phyloP scores from a whole-genome alignment of 2,329 filamentous ascomycete genomes.

The Fusarium penzigii region DNA sequence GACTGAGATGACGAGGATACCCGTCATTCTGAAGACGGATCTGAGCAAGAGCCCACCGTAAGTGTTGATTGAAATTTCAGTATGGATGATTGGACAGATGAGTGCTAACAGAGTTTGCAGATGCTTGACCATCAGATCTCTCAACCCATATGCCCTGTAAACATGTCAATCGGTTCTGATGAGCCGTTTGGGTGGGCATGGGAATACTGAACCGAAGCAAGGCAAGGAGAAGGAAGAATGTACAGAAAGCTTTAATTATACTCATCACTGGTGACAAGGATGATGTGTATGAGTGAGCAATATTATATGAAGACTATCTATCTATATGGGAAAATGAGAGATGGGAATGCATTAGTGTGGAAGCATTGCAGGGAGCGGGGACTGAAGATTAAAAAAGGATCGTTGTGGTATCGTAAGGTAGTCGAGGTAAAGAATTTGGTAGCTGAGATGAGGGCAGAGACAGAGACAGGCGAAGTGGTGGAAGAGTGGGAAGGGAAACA shows the following conservation, averaged over 20 bases:
- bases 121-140: slow-evolving; percentile 79
- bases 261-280: too few relatives aligned
- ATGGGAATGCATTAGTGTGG: too few relatives aligned
- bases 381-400: too few relatives aligned
- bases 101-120: slow-evolving; percentile 43
- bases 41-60: slow-evolving; percentile 98
- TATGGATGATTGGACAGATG: neutral
- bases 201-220: slow-evolving; percentile 9
- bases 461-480: neutral
- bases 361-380: too few relatives aligned
- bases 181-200: slow-evolving; percentile 10
- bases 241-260: too few relatives aligned
- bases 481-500: neutral
- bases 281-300: too few relatives aligned
- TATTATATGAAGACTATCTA: too few relatives aligned
- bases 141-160: slow-evolving; percentile 75
- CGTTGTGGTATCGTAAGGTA: neutral
- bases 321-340: too few relatives aligned
- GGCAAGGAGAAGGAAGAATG: slow-evolving; percentile 1
- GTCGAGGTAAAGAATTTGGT: neutral
- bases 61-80: slow-evolving; percentile 52
- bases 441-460: neutral
- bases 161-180: neutral
- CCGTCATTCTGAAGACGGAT: slow-evolving; percentile 98
- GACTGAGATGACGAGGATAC: slow-evolving; percentile 94